Evolutionary conservation across 768 basidiomycete species (phyloP), one percentile per base, ranked within the genome.

Genomic region (Psilocybe sp.): DNA sequence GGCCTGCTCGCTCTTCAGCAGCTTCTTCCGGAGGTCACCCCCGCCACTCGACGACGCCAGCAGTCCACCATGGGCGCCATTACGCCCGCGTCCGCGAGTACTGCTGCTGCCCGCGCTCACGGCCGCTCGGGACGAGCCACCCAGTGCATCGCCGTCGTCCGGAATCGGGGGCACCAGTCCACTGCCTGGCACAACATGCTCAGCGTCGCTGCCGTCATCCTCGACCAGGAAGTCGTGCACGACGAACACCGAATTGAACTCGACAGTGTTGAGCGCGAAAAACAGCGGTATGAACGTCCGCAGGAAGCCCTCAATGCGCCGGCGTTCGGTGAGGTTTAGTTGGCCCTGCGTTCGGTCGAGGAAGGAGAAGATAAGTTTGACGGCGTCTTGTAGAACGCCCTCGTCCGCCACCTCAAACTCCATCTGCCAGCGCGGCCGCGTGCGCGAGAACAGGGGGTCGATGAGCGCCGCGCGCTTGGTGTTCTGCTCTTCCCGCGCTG

Each of bases 351-450:
- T 89, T 35, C 96, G 87, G 63, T 98, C 96, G 58, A 99, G 74
- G 69, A 92, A 91, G 2, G 90, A 90, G 60, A 98, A 82, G 32
- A 88, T 81, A 61, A 99, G 77, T 73, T 95, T 95, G 64, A 96
- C 66, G 18, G 82, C 78, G 61, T 99, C 97, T 63, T 92, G 90
- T 49, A 98, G 64, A 9, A 93, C 87, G 14, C 75, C 74, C 10
- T 81, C 71, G 64, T 96, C 89, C 34, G 82, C 84, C 47, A 97
- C 60, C 31, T 79, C 71, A 57, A 86, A 94, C 55, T 87, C 84
- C 54, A 96, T 76, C 60, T 99, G 95, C 62, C 91, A 84, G 45
- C 81, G 69, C 12, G 84, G 79, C 40, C 87, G 65, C 28, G 85
- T 83, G 49, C 89, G 73, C 28, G 84, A 71, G 57, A 80, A 78